These are phyloP conservation scores for Fusarium sarcochroum DNA, from an alignment of 2,329 filamentous ascomycete species.

Conservation along the genomic window DNA sequence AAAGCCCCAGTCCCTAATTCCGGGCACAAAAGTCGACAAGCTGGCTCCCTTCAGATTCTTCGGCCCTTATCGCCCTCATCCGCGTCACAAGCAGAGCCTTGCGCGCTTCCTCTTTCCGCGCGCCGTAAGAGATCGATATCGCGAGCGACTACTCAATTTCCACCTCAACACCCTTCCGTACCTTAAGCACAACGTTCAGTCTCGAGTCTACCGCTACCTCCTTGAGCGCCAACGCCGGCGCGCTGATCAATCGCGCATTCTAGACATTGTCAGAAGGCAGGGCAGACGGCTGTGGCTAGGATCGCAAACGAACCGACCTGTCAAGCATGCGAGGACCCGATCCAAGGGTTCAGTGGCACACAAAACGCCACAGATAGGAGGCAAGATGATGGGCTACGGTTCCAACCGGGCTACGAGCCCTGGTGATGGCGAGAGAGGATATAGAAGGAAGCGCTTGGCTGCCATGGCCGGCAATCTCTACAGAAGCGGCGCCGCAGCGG, in stretches of 20 bases:
- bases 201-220: constrained; percentile 81
- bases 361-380: constrained; percentile 50
- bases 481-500: constrained; percentile 68
- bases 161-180: constrained; percentile 81
- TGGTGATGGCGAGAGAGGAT: constrained; percentile 70
- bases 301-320: constrained; percentile 46
- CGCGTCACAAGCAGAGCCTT: constrained; percentile 63
- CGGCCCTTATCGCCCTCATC: constrained; percentile 53
- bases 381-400: constrained; percentile 49
- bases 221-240: constrained; percentile 73
- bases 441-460: constrained; percentile 83
- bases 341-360: constrained; percentile 49
- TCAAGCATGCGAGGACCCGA: constrained; percentile 53
- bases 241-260: constrained; percentile 61
- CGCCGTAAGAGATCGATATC: constrained; percentile 71
- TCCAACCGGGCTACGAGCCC: constrained; percentile 48
- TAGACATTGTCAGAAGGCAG: constrained; percentile 59
- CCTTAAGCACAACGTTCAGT: constrained; percentile 79
- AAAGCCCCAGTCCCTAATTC: constrained; percentile 13
- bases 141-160: constrained; percentile 76
- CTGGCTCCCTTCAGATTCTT: constrained; percentile 63
- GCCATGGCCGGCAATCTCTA: constrained; percentile 72
- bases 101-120: constrained; percentile 79
- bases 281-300: constrained; percentile 63
- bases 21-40: constrained; percentile 47